A percentile compares a stretch with the other conserved stretches of the same genome.
Conservation (phyloP, 2,329 filamentous ascomycete genomes). For the Emmonsiellopsis sp. region DNA sequence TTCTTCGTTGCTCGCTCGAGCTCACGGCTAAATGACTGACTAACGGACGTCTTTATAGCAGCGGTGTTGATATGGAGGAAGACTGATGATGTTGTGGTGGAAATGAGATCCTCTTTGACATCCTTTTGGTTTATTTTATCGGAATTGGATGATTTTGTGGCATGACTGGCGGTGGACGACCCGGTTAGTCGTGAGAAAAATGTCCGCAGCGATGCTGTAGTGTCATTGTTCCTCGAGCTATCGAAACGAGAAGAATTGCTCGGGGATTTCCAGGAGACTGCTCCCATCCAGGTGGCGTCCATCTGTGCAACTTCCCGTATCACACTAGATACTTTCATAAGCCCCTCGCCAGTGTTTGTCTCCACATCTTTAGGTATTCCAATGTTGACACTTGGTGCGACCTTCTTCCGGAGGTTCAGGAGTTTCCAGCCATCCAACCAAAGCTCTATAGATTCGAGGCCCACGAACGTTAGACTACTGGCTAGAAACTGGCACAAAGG, state of each 20-base stretch:
- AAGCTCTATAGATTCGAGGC: conserved; percentile 76
- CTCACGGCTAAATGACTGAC: conserved; percentile 65
- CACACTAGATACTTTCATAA: conserved; percentile 79
- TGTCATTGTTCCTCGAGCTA: conserved; percentile 25
- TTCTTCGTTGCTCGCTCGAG: conserved; percentile 96
- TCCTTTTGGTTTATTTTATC: conserved; percentile 49
- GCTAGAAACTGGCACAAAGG: conserved; percentile 86
- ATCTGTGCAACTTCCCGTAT: conserved; percentile 84
- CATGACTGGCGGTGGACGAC: conserved; percentile 40
- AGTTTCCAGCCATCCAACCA: conserved; percentile 83
- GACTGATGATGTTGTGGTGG: conserved; percentile 63
- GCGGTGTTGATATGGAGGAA: conserved; percentile 85
- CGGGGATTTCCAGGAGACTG: conserved; percentile 72
- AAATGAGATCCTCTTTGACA: conserved; percentile 64
- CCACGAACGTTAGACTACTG: conserved; percentile 92
- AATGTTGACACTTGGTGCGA: conserved; percentile 65
- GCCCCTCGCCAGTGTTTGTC: conserved; percentile 69
- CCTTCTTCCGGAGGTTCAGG: conserved; percentile 71
- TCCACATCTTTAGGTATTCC: conserved; percentile 69
- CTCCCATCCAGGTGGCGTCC: conserved; percentile 79
- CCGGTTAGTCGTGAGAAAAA: conserved; percentile 74
- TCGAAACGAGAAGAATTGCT: conserved; percentile 27
- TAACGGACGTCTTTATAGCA: conserved; percentile 65
- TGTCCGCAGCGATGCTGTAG: conserved; percentile 56
- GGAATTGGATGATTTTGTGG: conserved; percentile 27